phyloP scores from a whole-genome alignment of 768 basidiomycete genomes.

The Lentinula lateritia region DNA sequence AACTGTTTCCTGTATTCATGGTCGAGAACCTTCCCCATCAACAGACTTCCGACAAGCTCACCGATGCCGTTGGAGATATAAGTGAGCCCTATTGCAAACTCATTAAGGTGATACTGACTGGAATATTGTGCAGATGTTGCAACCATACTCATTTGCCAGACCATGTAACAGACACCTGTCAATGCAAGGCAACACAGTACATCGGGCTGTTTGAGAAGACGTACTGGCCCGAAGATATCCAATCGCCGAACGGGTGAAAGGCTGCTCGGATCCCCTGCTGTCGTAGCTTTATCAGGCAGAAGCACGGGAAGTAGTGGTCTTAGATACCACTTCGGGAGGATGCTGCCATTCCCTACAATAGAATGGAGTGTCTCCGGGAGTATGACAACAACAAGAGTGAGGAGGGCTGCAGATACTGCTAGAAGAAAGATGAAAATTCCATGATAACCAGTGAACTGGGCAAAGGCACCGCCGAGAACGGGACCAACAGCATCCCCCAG shows the following conservation, averaged over 20 bases:
- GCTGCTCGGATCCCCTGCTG: neutral
- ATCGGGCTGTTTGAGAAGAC: neutral
- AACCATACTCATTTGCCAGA: conserved; percentile 1
- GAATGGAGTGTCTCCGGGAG: conserved; percentile 1
- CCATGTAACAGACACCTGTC: neutral
- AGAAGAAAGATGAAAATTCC: conserved; percentile 4
- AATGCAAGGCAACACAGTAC: neutral
- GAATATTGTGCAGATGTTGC: neutral
- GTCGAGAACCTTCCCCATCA: conserved; percentile 3
- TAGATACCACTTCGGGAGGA: neutral
- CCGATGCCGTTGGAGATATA: conserved; percentile 5
- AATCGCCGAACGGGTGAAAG: neutral
- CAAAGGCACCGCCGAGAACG: conserved; percentile 1
- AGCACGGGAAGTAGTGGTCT: neutral
- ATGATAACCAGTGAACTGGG: conserved; percentile 3
- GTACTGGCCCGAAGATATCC: neutral
- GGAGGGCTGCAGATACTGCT: neutral
- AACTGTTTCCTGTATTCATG: neutral
- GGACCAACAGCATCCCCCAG: neutral
- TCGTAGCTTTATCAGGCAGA: neutral
- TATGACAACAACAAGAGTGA: neutral
- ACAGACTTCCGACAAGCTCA: neutral
- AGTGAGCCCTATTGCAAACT: neutral
- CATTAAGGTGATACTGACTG: neutral
- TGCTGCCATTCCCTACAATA: neutral